These are phyloP conservation scores for Emergomyces pasteurianus DNA, from an alignment of 2,329 filamentous ascomycete genomes.

Conservation along the genomic window DNA sequence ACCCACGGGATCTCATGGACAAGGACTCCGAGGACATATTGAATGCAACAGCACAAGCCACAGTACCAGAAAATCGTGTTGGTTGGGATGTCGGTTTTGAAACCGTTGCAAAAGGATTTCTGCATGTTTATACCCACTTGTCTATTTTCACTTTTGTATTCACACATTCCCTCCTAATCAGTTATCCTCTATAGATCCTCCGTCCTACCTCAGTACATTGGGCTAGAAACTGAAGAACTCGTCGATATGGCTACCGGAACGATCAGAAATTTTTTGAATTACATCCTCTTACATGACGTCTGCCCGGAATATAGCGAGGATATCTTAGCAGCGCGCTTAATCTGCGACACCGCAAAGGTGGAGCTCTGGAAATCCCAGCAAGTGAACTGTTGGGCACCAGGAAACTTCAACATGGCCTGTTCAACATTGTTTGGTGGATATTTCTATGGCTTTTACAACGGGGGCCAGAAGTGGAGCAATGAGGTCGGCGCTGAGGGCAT, in stretches of 20 bases:
- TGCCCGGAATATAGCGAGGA: constrained; percentile 67
- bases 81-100: constrained; percentile 71
- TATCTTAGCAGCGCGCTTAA: constrained; percentile 50
- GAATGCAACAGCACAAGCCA: constrained; percentile 44
- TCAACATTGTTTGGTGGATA: constrained; percentile 54
- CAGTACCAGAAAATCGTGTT: constrained; percentile 42
- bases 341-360: constrained; percentile 54
- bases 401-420: constrained; percentile 68
- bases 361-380: constrained; percentile 53
- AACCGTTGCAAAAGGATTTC: constrained; percentile 62
- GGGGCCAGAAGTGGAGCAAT: constrained; percentile 29
- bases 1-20: constrained; percentile 49
- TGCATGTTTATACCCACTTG: constrained; percentile 42
- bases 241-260: constrained; percentile 54
- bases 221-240: constrained; percentile 41
- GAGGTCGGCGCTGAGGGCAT: constrained; percentile 26
- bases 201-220: constrained; percentile 44
- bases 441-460: constrained; percentile 32
- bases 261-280: constrained; percentile 78
- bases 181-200: constrained; percentile 34
- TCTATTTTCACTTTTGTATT: neutral
- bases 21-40: constrained; percentile 55
- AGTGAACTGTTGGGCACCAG: constrained; percentile 49
- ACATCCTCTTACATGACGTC: constrained; percentile 71
- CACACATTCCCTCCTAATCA: neutral